These are phyloP conservation scores for Phytophthora sojae DNA, from an alignment of 352 stramenopile genomes.

Conservation along the genomic window DNA sequence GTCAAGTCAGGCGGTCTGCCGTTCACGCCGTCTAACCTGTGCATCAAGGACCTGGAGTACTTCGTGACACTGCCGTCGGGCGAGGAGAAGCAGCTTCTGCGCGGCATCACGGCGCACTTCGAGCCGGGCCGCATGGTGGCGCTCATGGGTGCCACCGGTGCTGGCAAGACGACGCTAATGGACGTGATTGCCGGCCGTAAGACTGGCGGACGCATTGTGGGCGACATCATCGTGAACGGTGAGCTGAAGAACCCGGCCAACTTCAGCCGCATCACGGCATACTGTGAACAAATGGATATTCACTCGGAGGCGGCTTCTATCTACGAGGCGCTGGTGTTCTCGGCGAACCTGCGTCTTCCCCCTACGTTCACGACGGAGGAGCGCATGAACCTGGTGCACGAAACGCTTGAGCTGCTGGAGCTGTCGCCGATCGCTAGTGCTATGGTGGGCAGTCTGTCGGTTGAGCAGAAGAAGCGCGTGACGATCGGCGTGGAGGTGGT, in stretches of 20 bases:
- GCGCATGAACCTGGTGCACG: slow-evolving; percentile 53
- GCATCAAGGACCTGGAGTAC: slow-evolving; percentile 57
- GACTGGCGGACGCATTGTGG: slow-evolving; percentile 74
- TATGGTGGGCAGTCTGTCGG: slow-evolving; percentile 53
- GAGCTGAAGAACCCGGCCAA: slow-evolving; percentile 70
- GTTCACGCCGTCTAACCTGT: slow-evolving; percentile 53
- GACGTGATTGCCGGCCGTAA: slow-evolving; percentile 79
- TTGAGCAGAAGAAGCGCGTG: slow-evolving; percentile 93
- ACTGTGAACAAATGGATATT: slow-evolving; percentile 94
- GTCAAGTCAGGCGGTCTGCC: slow-evolving; percentile 26
- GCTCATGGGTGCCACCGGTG: slow-evolving; percentile 69
- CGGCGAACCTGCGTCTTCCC: slow-evolving; percentile 84
- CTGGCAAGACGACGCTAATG: slow-evolving; percentile 57
- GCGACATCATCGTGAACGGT: slow-evolving; percentile 93
- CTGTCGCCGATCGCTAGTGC: slow-evolving; percentile 45
- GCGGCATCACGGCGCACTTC: slow-evolving; percentile 44
- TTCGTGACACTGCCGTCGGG: slow-evolving; percentile 60
- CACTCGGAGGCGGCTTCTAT: slow-evolving; percentile 87
- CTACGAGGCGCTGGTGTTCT: slow-evolving; percentile 92
- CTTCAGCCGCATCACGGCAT: slow-evolving; percentile 91
- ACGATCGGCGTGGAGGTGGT: slow-evolving; percentile 93
- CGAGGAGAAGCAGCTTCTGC: slow-evolving; percentile 55
- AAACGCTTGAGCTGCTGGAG: slow-evolving; percentile 66
- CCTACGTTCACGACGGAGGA: slow-evolving; percentile 44
- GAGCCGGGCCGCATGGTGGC: slow-evolving; percentile 53